Base-by-base conservation (phyloP, 352 stramenopile species). In the Halophytophthora batemanensis region DNA sequence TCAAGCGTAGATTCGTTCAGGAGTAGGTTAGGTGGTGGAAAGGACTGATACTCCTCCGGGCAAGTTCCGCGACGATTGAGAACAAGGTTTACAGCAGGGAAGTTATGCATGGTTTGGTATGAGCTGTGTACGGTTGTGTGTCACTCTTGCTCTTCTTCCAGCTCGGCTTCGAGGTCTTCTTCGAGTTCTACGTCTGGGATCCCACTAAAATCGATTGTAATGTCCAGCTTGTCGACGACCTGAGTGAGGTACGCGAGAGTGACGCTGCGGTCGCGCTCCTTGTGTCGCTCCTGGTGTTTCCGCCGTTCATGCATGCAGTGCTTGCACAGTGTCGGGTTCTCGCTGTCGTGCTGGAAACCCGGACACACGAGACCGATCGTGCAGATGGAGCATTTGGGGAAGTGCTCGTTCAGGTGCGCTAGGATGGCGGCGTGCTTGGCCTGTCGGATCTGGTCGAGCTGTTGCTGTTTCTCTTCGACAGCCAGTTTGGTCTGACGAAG, bases 301-400 rank as follows among this genome's bases (percentile, higher is more conserved):
- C 70, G 71, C 11, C 66, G 71, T 38, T 87, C 77, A 36, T 93
- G 82, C 61, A 90, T 71, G 53, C 82, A 93, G 48, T 93, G 77
- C 18, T 68, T 79, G 59, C 82, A 93, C 48, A 89, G 65, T 11
- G 64, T 72, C 0, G 82, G 82, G 28, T 93, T 90, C 49, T 87
- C 68, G 0, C 19, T 53, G 31, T 93, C 77, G 6, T 66, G 64
- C 42, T 93, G 82, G 47, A 90, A 93, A 2, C 82, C 82, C 15
- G 80, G 77, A 53, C 82, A 93, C n/a, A 77, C 62, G 8, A 69
- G 75, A 13, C 77, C 71, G 17, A 80, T 82, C 17, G 56, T 75
- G 49, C 82, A 93, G 29, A 88, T 78, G 34, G 61, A 66, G 41
- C 79, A 93, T 42, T 79, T 83, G 2, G 77, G 82, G 46, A 74